Base-by-base conservation (phyloP, 805 yeast species). In the Lipomyces mesembrius region DNA sequence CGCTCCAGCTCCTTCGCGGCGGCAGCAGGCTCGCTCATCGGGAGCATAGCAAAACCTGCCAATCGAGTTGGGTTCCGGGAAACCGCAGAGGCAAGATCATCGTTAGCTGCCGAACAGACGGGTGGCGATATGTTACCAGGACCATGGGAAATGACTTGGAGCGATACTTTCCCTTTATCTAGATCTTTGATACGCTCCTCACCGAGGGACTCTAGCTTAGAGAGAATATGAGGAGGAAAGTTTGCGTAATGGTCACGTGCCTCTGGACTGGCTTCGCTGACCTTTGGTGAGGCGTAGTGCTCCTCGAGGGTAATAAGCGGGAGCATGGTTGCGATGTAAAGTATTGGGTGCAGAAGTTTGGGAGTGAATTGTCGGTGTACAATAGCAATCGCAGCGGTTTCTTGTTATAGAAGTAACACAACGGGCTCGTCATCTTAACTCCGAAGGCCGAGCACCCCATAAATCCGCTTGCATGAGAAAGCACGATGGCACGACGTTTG, bases 11-110 rank as follows among this genome's bases (percentile, higher is more conserved):
- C 61, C n/a, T 59, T 53, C 25, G 61, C 58, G 22, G 61, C 58
- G 27, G 58, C 58, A 59, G 62, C 62, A 25, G 61, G 61, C 35
- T 59, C 61, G 32, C 54, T n/a, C 61, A 59, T 59, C 17, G 54
- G 58, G 32, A 59, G 61, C 37, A 39, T 59, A 25, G 58, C 61
- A 59, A 59, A 59, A 20, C 61, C 55, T 20, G 61, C 61, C 20
- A 59, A 46, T 53, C 61, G 54, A 17, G 62, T 59, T 20, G 29
- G 61, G 58, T 59, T 52, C 59, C 25, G 29, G 58, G 59, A 52
- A 25, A 59, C 35, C 34, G 61, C 61, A 53, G 62, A 59, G 14
- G 37, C 35, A 53, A 59, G 61, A 20, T 59, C 61, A 46, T 59
- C 61, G 17, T 59, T 59, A 12, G 59, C 58, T 22, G 20, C 27